Conservation (phyloP, 2,329 filamentous ascomycete species). For the Aspergillus unguis region DNA sequence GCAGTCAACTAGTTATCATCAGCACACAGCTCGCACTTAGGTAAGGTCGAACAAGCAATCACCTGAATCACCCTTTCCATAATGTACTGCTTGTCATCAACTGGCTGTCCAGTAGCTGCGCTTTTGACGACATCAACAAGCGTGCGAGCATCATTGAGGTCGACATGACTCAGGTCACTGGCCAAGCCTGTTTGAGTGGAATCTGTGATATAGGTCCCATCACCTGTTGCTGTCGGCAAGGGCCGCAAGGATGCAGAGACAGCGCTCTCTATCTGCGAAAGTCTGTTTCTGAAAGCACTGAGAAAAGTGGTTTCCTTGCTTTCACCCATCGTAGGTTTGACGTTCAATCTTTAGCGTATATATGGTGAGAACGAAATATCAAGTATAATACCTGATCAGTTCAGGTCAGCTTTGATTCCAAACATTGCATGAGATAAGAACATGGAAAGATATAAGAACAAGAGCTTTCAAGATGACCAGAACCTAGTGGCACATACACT, state of each 20-base stretch:
- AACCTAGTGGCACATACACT: background rate
- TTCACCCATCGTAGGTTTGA: conserved; percentile 20
- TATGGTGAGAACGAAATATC: background rate
- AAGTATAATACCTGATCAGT: background rate
- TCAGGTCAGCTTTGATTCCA: background rate
- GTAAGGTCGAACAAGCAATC: conserved; percentile 2
- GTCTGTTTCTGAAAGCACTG: conserved; percentile 33
- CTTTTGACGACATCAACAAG: conserved; percentile 41
- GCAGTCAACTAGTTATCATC: conserved; percentile 31
- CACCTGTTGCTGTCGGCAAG: conserved; percentile 40
- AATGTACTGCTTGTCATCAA: conserved; percentile 61
- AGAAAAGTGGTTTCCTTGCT: conserved; percentile 19
- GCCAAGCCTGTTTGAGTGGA: conserved; percentile 35
- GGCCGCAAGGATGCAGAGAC: conserved; percentile 43
- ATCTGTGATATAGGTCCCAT: conserved; percentile 40
- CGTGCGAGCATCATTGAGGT: conserved; percentile 44
- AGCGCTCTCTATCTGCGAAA: conserved; percentile 39
- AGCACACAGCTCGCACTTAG: background rate
- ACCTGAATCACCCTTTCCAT: conserved; percentile 58
- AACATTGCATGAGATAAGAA: too few relatives aligned
- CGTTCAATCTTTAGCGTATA: background rate
- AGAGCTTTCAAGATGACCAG: background rate
- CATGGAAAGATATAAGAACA: background rate
- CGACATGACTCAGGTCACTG: conserved; percentile 48
- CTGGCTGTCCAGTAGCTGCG: conserved; percentile 48